A percentile compares a stretch with the other conserved stretches of the same genome.
Evolutionary conservation across 768 basidiomycete genomes (phyloP).

Genomic region (Tephrocybe sp.): DNA sequence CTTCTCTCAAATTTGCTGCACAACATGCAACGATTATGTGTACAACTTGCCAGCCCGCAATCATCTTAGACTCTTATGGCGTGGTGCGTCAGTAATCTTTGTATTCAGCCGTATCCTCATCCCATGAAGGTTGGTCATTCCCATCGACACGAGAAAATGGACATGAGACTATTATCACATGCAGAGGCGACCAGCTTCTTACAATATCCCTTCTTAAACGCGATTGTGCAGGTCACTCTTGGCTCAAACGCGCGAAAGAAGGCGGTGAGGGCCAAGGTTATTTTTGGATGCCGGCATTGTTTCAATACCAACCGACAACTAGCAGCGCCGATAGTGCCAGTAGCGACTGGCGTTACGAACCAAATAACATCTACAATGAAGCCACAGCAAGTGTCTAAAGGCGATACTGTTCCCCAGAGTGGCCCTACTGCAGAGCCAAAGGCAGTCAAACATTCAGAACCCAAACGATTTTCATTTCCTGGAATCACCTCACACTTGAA

Average conservation of each 20-base stretch:
- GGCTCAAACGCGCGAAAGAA: slow-evolving; percentile 21
- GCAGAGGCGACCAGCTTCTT: slow-evolving; percentile 19
- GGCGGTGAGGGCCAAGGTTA: slow-evolving; percentile 30
- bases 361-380: background rate
- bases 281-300: slow-evolving; percentile 60
- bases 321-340: no score
- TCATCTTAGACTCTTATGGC: slow-evolving; percentile 46
- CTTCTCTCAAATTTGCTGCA: slow-evolving; percentile 17
- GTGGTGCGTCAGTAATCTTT: slow-evolving; percentile 38
- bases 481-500: slow-evolving; percentile 65
- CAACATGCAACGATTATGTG: slow-evolving; percentile 42
- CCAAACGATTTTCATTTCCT: slow-evolving; percentile 42
- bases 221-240: slow-evolving; percentile 12
- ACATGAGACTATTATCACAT: slow-evolving; percentile 32
- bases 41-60: slow-evolving; percentile 45
- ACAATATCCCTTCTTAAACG: slow-evolving; percentile 16
- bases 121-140: slow-evolving; percentile 54
- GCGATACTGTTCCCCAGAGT: background rate
- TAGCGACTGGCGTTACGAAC: background rate
- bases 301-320: background rate
- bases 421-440: background rate
- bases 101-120: background rate
- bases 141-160: slow-evolving; percentile 60
- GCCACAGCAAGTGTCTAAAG: background rate
- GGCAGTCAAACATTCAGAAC: background rate